These are phyloP conservation scores for Omphalea diandra DNA, from an alignment of 441 rosid species.

Conservation along the genomic window DNA sequence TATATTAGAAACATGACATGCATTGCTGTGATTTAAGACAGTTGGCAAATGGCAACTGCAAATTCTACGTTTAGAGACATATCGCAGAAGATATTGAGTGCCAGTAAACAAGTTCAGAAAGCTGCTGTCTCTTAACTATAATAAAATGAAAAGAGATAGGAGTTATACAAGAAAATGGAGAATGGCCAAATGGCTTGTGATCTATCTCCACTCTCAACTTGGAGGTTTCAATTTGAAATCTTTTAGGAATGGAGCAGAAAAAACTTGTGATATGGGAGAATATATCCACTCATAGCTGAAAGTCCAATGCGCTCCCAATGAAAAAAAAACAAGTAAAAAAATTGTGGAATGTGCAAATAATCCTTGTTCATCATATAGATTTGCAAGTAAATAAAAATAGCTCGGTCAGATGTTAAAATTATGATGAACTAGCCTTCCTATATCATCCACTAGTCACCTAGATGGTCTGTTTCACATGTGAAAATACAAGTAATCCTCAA, in stretches of 20 bases:
- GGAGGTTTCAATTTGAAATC: not conserved
- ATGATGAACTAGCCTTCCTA: not conserved
- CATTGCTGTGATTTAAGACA: slow-evolving; percentile 2
- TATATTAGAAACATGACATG: not conserved
- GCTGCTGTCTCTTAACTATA: not conserved
- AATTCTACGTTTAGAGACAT: not conserved
- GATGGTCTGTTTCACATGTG: no score
- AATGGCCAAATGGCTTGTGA: not conserved
- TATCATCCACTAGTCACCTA: no score
- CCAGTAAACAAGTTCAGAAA: not conserved
- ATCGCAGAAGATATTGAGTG: not conserved
- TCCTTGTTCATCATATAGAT: not conserved
- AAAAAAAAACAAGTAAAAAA: not conserved
- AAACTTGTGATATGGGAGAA: no score
- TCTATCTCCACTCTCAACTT: not conserved
- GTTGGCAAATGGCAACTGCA: not conserved
- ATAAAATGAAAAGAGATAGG: not conserved
- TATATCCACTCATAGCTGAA: not conserved
- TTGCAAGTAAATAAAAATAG: not conserved
- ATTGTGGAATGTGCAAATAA: not conserved
- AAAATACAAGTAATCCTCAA: not conserved
- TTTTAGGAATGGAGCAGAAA: no score
- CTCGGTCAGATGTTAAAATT: not conserved
- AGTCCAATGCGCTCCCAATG: no score
- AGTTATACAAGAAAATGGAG: no score